A percentile compares a stretch with the other conserved stretches of the same genome.
phyloP scores from a whole-genome alignment of 2,329 filamentous ascomycete species.

The Cordyceps fumosorosea region DNA sequence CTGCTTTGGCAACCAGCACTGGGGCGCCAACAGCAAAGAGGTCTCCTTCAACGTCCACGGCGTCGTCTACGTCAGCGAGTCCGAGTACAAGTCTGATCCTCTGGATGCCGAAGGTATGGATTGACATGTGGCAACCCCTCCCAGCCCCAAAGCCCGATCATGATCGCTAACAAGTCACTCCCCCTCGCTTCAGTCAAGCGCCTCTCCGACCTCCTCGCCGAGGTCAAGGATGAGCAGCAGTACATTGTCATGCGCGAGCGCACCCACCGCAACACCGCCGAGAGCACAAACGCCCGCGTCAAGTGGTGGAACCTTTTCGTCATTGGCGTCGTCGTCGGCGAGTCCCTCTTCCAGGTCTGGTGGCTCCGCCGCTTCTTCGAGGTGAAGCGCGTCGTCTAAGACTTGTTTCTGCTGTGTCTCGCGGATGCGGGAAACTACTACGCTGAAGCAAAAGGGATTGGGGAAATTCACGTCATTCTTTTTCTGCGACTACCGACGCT shows the following conservation, averaged over 20 bases:
- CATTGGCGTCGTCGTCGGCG: slow-evolving; percentile 77
- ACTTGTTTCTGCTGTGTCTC: not conserved
- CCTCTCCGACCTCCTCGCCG: slow-evolving; percentile 76
- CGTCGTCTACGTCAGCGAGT: slow-evolving; percentile 91
- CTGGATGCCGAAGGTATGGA: slow-evolving; percentile 76
- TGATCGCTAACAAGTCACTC: not conserved
- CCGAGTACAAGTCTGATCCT: slow-evolving; percentile 76
- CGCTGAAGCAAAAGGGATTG: not conserved
- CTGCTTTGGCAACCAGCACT: slow-evolving; percentile 99
- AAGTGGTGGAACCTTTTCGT: slow-evolving; percentile 99
- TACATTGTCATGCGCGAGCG: slow-evolving; percentile 95
- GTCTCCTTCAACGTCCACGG: slow-evolving; percentile 99
- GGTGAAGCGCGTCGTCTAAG: slow-evolving; percentile 62
- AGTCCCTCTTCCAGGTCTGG: slow-evolving; percentile 98
- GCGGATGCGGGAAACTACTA: not conserved
- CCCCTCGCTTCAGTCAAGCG: slow-evolving; percentile 55
- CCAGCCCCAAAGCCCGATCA: not conserved
- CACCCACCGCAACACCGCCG: slow-evolving; percentile 95
- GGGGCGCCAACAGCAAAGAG: slow-evolving; percentile 93
- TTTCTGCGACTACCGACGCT: not conserved
- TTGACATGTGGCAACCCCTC: not conserved
- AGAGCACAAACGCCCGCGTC: slow-evolving; percentile 94
- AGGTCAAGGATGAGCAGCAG: slow-evolving; percentile 95
- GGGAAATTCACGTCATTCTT: not conserved
- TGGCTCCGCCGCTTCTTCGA: slow-evolving; percentile 99